These are phyloP conservation scores for Penicillium coprophilum DNA, from an alignment of 495 filamentous ascomycete species.

Conservation along the genomic window DNA sequence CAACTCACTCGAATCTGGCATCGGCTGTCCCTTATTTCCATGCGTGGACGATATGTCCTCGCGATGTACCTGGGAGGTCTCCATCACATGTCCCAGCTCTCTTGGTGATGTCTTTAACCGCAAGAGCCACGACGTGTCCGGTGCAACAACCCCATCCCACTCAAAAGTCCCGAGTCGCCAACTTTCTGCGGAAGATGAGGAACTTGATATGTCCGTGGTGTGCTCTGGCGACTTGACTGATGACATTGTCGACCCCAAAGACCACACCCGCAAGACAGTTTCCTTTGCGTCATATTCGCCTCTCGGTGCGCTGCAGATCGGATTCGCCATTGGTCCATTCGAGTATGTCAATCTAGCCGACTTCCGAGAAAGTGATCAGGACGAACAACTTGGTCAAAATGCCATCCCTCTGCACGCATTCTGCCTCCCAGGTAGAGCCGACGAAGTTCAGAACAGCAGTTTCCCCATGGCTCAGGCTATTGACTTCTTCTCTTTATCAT, in stretches of 20 bases:
- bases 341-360: slow-evolving; percentile 87
- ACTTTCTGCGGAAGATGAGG: slow-evolving; percentile 72
- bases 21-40: slow-evolving; percentile 82
- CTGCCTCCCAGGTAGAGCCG: slow-evolving; percentile 77
- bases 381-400: slow-evolving; percentile 81
- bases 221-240: slow-evolving; percentile 86
- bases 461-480: slow-evolving; percentile 72
- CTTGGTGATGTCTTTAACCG: slow-evolving; percentile 76
- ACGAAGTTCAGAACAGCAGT: slow-evolving; percentile 82
- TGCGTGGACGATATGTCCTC: slow-evolving; percentile 81
- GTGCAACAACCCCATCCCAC: slow-evolving; percentile 17
- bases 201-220: slow-evolving; percentile 82
- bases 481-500: slow-evolving; percentile 81
- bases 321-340: slow-evolving; percentile 91
- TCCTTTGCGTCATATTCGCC: slow-evolving; percentile 71
- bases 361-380: slow-evolving; percentile 84
- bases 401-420: slow-evolving; percentile 84
- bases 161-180: slow-evolving; percentile 25
- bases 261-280: slow-evolving; percentile 77
- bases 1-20: slow-evolving; percentile 72
- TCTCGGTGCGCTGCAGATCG: slow-evolving; percentile 81
- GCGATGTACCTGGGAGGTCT: slow-evolving; percentile 82
- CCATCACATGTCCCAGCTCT: slow-evolving; percentile 78
- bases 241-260: slow-evolving; percentile 71
- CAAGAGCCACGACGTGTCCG: slow-evolving; percentile 30